Evolutionary conservation across 2,329 filamentous ascomycete species (phyloP).

Genomic region (Calonectria pauciramosa): DNA sequence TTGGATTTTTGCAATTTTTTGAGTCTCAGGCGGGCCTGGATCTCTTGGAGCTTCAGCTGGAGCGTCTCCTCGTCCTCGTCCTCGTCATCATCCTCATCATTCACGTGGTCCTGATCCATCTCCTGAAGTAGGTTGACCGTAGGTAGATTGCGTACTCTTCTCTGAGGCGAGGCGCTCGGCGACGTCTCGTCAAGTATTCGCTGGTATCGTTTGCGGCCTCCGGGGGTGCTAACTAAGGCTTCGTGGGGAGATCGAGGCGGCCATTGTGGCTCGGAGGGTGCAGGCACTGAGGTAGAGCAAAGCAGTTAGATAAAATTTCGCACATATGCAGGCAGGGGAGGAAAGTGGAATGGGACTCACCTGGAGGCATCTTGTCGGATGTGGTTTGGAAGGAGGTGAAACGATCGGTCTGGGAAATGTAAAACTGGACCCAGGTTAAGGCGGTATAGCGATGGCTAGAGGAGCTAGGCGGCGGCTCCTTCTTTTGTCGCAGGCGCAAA

Average conservation of each 20-base stretch:
- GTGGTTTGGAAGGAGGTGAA: conserved; percentile 11
- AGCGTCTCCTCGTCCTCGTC: conserved; percentile 92
- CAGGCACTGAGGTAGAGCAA: conserved; percentile 36
- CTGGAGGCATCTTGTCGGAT: conserved; percentile 43
- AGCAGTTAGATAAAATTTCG: not conserved
- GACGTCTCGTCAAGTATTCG: conserved; percentile 76
- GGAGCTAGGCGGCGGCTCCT: conserved; percentile 11
- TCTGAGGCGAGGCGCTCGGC: conserved; percentile 75
- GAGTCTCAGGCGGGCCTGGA: conserved; percentile 87
- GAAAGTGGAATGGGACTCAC: conserved; percentile 31
- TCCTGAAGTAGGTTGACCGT: conserved; percentile 50
- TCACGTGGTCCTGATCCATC: conserved; percentile 50
- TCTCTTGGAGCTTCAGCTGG: conserved; percentile 86
- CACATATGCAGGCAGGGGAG: not conserved
- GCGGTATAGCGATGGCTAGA: conserved; percentile 34
- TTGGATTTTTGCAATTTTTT: conserved; percentile 80
- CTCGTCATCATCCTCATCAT: conserved; percentile 65
- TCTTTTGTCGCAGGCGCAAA: conserved; percentile 34
- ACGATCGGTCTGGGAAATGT: conserved; percentile 20
- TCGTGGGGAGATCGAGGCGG: conserved; percentile 77
- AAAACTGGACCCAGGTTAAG: conserved; percentile 28
- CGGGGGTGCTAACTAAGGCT: conserved; percentile 76
- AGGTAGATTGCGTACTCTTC: conserved; percentile 40
- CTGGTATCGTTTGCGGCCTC: conserved; percentile 82
- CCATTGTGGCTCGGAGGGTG: conserved; percentile 69